Percentiles rank a stretch among this genome's conserved stretches.
These are phyloP conservation scores for Emmonsiellopsis sp. DNA, from an alignment of 2,329 filamentous ascomycete species.

Conservation along the genomic window DNA sequence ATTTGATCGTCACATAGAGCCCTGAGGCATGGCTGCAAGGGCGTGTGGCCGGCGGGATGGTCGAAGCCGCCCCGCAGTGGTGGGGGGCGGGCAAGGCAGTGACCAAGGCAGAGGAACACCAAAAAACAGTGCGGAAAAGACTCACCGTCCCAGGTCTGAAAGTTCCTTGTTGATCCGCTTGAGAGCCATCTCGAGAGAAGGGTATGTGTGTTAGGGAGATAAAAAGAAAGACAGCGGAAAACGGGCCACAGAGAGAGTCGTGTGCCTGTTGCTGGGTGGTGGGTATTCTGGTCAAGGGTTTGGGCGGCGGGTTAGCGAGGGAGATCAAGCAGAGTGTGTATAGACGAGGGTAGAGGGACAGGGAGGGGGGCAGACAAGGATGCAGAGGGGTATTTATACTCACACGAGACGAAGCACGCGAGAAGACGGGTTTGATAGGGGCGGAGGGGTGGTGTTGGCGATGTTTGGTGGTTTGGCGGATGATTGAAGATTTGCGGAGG, in stretches of 20 bases:
- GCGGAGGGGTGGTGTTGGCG: conserved; percentile 4
- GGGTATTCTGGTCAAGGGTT: not conserved
- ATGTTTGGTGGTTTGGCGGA: conserved; percentile 30
- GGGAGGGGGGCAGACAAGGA: not conserved
- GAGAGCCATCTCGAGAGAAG: conserved; percentile 35
- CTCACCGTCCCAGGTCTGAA: conserved; percentile 43
- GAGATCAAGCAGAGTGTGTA: not conserved
- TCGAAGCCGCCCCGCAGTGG: conserved; percentile 4
- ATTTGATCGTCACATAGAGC: not conserved
- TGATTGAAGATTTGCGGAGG: conserved; percentile 21
- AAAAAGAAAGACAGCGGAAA: conserved; percentile 2
- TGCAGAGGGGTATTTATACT: not conserved
- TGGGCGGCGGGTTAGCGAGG: not conserved
- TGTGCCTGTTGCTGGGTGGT: not conserved
- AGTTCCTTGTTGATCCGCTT: conserved; percentile 48
- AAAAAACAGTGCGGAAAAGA: conserved; percentile 7
- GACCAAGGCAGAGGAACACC: conserved; percentile 6
- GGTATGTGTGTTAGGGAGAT: conserved; percentile 2
- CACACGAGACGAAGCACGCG: not conserved
- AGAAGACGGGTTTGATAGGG: conserved; percentile 12
- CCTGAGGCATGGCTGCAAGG: not conserved
- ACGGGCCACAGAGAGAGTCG: not conserved
- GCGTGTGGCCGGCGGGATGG: not conserved
- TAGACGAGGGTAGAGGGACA: not conserved
- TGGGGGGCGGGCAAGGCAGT: conserved; percentile 2